Percentiles rank a stretch among this genome's conserved stretches.
Conservation (phyloP, 2,329 filamentous ascomycete species). For the Phaeosphaeria sp. region DNA sequence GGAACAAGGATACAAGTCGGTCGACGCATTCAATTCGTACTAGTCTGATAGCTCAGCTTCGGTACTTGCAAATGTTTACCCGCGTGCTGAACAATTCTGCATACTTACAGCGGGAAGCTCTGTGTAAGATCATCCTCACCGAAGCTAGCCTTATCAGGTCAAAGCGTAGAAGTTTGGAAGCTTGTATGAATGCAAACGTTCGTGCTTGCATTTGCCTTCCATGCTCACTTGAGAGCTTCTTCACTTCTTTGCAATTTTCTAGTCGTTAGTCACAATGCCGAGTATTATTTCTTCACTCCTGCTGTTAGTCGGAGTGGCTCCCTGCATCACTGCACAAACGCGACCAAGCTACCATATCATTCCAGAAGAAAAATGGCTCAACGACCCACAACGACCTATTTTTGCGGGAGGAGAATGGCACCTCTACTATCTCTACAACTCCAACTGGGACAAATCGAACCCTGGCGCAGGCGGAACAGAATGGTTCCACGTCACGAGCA, state of each 20-base stretch:
- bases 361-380: background rate
- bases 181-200: too few species aligned
- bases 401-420: background rate
- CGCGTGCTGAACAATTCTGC: too few species aligned
- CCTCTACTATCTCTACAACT: background rate
- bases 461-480: background rate
- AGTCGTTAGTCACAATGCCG: background rate
- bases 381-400: background rate
- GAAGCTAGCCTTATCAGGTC: too few species aligned
- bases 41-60: too few species aligned
- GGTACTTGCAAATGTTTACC: too few species aligned
- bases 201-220: too few species aligned
- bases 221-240: too few species aligned
- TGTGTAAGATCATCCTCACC: too few species aligned
- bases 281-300: background rate
- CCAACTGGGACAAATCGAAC: background rate
- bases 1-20: too few species aligned
- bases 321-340: background rate
- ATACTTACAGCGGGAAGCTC: too few species aligned
- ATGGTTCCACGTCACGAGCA: background rate
- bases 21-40: too few species aligned
- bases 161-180: too few species aligned
- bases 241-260: background rate
- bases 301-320: background rate
- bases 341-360: conserved; percentile 1